Evolutionary conservation across 2,329 filamentous ascomycete genomes (phyloP).

Genomic region (Botrytis squamosa): DNA sequence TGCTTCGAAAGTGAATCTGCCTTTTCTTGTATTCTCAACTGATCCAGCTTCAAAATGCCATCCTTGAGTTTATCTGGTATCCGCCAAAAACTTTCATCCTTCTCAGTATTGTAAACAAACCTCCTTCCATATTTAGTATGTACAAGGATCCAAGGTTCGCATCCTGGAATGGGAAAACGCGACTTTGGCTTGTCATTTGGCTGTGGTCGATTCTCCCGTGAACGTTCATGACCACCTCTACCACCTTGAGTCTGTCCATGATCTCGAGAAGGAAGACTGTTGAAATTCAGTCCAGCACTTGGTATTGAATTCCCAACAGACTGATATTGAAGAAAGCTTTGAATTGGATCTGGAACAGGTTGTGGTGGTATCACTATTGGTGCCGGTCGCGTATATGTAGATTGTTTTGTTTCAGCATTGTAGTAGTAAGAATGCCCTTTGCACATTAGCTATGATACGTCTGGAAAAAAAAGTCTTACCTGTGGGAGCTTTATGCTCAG

Average conservation of each 20-base stretch:
- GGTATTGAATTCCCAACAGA: slow-evolving; percentile 43
- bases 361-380: slow-evolving; percentile 34
- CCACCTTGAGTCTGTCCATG: slow-evolving; percentile 33
- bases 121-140: slow-evolving; percentile 85
- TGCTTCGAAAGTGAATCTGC: slow-evolving; percentile 39
- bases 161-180: slow-evolving; percentile 75
- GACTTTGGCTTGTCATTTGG: slow-evolving; percentile 78
- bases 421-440: slow-evolving; percentile 78
- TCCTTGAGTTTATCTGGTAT: slow-evolving; percentile 85
- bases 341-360: slow-evolving; percentile 36
- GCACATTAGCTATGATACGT: neutral
- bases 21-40: slow-evolving; percentile 65
- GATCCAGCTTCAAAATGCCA: slow-evolving; percentile 71
- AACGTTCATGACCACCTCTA: slow-evolving; percentile 53
- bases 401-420: slow-evolving; percentile 76
- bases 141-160: slow-evolving; percentile 87
- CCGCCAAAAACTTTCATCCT: slow-evolving; percentile 91
- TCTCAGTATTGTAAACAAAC: slow-evolving; percentile 85
- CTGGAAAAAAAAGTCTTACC: slow-evolving; percentile 32
- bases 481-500: slow-evolving; percentile 86
- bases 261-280: slow-evolving; percentile 27
- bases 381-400: slow-evolving; percentile 79
- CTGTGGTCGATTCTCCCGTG: slow-evolving; percentile 50
- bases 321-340: slow-evolving; percentile 47
- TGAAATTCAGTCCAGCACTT: slow-evolving; percentile 40